Conservation (phyloP, 106 monocot species). For the Platanthera guangdongensis region DNA sequence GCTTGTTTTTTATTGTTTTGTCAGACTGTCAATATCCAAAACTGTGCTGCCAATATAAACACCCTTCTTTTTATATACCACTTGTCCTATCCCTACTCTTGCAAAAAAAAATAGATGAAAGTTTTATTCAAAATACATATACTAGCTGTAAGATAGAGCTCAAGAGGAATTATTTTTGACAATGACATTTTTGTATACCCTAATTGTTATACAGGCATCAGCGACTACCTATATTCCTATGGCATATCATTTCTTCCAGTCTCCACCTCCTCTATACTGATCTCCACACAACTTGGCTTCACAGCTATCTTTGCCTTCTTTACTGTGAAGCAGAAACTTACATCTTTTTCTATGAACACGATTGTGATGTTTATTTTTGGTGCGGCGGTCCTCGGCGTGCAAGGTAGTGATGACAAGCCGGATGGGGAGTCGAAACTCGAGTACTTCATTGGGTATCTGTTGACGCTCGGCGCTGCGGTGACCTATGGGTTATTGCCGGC, state of each 20-base stretch:
- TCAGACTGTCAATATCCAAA: too few relatives aligned
- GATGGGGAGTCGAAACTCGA: constrained; percentile 6
- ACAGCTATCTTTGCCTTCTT: constrained; percentile 18
- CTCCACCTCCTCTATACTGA: constrained; percentile 19
- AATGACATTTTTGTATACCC: too few relatives aligned
- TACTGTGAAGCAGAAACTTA: constrained; percentile 15
- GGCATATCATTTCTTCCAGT: constrained; percentile 20
- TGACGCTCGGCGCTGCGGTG: constrained; percentile 13
- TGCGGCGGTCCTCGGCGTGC: constrained; percentile 13
- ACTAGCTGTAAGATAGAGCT: too few relatives aligned
- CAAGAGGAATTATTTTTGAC: too few relatives aligned
- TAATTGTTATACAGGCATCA: background rate
- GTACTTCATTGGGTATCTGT: constrained; percentile 15
- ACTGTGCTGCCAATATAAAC: too few relatives aligned
- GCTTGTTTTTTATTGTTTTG: too few relatives aligned
- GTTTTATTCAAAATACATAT: too few relatives aligned
- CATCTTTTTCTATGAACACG: constrained; percentile 13
- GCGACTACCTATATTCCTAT: constrained; percentile 21
- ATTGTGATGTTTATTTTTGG: constrained; percentile 23
- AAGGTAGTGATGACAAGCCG: constrained; percentile 5
- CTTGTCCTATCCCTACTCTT: too few relatives aligned
- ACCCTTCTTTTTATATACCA: too few relatives aligned
- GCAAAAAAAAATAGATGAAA: too few relatives aligned
- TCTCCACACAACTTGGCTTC: constrained; percentile 23
- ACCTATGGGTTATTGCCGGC: constrained; percentile 17